Conservation (phyloP, 352 stramenopile genomes). For the Blastocystis hominis region DNA sequence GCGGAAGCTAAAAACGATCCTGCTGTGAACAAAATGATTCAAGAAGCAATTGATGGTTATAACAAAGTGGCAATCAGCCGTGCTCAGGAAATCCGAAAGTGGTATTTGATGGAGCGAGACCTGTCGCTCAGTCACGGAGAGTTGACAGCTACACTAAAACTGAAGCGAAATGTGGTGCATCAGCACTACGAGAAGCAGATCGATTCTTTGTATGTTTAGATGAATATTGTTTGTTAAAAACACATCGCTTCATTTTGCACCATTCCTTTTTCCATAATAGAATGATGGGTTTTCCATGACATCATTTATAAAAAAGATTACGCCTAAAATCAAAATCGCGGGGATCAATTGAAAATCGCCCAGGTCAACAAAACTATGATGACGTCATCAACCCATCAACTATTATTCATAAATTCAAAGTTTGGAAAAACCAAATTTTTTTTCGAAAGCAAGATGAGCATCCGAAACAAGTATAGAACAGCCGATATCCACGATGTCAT, state of each 20-base stretch:
- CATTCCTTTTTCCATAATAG: too few species aligned
- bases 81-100: constrained; percentile 64
- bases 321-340: neutral
- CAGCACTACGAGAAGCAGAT: constrained; percentile 52
- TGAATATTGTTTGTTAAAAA: neutral
- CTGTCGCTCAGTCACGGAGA: constrained; percentile 56
- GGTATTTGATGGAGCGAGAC: constrained; percentile 61
- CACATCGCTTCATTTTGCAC: too few species aligned
- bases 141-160: constrained; percentile 62
- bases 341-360: neutral
- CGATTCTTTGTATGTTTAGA: neutral
- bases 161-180: constrained; percentile 61
- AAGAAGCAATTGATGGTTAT: constrained; percentile 62
- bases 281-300: neutral
- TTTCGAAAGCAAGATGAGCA: neutral
- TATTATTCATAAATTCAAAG: neutral
- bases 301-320: neutral
- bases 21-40: constrained; percentile 56
- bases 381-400: constrained; percentile 1
- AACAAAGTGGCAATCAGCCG: constrained; percentile 62
- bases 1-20: constrained; percentile 51
- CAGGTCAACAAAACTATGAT: neutral
- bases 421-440: neutral
- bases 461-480: neutral
- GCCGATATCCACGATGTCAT: constrained; percentile 52